These are phyloP conservation scores for Centella asiatica DNA, from an alignment of 129 eudicot species.

Conservation along the genomic window DNA sequence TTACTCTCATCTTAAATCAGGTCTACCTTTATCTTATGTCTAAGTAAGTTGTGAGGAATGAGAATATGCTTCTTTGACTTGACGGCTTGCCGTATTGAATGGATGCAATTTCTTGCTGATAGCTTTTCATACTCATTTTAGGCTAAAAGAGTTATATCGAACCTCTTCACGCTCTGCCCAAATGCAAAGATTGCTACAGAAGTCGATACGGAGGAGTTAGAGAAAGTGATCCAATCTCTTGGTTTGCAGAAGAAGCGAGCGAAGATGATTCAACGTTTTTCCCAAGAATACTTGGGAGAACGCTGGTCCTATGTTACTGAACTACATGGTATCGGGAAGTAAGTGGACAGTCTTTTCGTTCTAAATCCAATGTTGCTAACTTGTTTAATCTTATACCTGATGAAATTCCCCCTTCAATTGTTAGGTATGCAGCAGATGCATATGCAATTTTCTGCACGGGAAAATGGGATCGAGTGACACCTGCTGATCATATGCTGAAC, in stretches of 20 bases:
- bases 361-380: neutral
- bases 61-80: too few species aligned
- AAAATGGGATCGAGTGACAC: constrained; percentile 57
- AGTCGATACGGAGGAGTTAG: constrained; percentile 28
- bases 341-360: constrained; percentile 11
- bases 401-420: neutral
- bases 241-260: constrained; percentile 51
- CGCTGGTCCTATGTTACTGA: constrained; percentile 69
- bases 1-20: too few species aligned
- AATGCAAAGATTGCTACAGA: constrained; percentile 53
- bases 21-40: too few species aligned
- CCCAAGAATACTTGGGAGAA: constrained; percentile 39
- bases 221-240: constrained; percentile 35
- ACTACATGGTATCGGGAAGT: constrained; percentile 74
- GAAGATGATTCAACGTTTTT: constrained; percentile 32
- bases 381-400: neutral
- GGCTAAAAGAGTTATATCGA: constrained; percentile 45
- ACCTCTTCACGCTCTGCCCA: constrained; percentile 59
- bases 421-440: constrained; percentile 93
- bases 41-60: too few species aligned
- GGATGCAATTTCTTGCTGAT: too few species aligned
- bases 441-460: constrained; percentile 88
- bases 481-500: constrained; percentile 69
- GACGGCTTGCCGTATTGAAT: too few species aligned
- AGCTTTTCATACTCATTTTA: constrained; percentile 3